These are phyloP conservation scores for Colletotrichum costaricense DNA, from an alignment of 2,329 filamentous ascomycete genomes.

Conservation along the genomic window DNA sequence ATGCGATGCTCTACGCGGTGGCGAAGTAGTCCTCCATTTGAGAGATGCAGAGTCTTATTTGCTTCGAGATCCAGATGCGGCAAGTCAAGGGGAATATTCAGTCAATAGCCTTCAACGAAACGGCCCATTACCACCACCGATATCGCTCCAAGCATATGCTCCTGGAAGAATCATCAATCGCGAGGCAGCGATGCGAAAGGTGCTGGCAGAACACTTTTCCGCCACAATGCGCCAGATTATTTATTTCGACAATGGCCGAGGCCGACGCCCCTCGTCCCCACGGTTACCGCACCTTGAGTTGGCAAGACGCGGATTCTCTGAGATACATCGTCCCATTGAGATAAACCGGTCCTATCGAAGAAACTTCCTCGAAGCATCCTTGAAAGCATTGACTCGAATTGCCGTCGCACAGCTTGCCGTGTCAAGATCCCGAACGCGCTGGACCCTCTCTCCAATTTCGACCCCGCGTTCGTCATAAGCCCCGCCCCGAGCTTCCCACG, in stretches of 20 bases:
- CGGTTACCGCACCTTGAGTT: not conserved
- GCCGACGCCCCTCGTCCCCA: not conserved
- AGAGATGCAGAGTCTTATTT: not conserved
- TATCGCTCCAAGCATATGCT: not conserved
- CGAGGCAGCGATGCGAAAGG: not conserved
- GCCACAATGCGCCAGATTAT: not conserved
- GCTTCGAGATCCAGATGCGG: not conserved
- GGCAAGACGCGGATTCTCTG: not conserved
- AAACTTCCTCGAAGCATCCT: not conserved
- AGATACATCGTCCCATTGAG: not conserved
- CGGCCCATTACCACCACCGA: not conserved
- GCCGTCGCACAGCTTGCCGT: constrained; percentile 17
- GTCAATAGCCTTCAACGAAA: not conserved
- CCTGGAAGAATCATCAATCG: constrained; percentile 29
- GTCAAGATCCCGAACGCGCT: constrained; percentile 18
- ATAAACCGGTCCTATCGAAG: not conserved
- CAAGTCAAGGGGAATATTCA: not conserved
- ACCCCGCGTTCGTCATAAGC: constrained; percentile 32
- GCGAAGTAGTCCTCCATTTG: too few relatives aligned
- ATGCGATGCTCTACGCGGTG: not conserved
- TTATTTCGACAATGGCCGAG: not conserved
- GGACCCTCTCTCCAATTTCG: constrained; percentile 2
- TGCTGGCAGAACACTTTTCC: constrained; percentile 31
- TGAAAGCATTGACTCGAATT: not conserved
- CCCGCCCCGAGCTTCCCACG: constrained; percentile 12